Conservation (phyloP, 1,284 basidiomycete species). For the Ceratobasidium sp. region DNA sequence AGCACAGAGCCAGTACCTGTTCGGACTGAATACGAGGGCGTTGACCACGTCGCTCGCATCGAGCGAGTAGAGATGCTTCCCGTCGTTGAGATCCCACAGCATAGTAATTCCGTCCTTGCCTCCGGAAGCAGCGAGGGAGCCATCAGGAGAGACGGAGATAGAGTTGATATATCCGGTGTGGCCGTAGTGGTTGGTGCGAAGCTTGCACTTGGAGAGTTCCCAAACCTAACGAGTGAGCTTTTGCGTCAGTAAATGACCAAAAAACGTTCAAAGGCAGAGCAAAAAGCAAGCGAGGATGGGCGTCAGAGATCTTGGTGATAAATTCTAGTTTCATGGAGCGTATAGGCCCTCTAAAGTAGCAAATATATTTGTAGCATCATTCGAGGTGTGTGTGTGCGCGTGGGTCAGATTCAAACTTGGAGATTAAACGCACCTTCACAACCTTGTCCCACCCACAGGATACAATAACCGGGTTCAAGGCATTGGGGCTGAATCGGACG, state of each 20-base stretch:
- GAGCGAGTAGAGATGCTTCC: constrained; percentile 99
- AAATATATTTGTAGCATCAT: constrained; percentile 77
- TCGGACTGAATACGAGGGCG: constrained; percentile 99
- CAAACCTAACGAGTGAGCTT: constrained; percentile 79
- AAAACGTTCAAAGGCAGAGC: background rate
- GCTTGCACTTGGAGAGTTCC: constrained; percentile 99
- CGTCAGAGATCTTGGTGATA: constrained; percentile 86
- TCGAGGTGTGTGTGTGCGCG: constrained; percentile 49
- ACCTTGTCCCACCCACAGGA: constrained; percentile 99
- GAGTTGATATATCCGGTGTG: constrained; percentile 99
- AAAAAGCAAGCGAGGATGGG: background rate
- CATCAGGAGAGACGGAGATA: constrained; percentile 98
- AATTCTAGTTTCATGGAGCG: constrained; percentile 76
- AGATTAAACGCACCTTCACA: constrained; percentile 87
- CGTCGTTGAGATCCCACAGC: constrained; percentile 99
- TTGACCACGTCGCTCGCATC: constrained; percentile 99
- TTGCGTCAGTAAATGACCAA: constrained; percentile 50
- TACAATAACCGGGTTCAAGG: constrained; percentile 97
- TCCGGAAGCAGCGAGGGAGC: constrained; percentile 98
- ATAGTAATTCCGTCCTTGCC: constrained; percentile 99
- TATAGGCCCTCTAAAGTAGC: constrained; percentile 83
- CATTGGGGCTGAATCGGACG: constrained; percentile 99
- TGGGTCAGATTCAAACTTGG: constrained; percentile 43
- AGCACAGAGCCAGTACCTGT: constrained; percentile 99
- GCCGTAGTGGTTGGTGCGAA: constrained; percentile 99